Conservation (phyloP, 23 red algal genomes). For the Cyanidium caldarium region DNA sequence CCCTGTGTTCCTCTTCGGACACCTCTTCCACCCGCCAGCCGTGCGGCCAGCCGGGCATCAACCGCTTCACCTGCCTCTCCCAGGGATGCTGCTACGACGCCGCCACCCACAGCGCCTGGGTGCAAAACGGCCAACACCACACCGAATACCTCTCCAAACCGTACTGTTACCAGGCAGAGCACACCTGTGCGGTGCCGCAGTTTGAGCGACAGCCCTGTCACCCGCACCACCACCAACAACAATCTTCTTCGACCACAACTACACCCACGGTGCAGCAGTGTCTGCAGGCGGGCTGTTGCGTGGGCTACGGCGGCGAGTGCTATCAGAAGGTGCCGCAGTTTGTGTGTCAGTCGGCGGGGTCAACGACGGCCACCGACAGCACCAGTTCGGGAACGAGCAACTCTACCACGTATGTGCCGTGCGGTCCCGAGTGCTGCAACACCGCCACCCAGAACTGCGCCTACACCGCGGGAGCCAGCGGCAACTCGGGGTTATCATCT, state of each 20-base stretch:
- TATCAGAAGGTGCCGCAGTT: not conserved
- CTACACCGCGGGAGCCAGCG: not conserved
- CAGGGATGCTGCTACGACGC: conserved; percentile 6
- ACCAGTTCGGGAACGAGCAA: not conserved
- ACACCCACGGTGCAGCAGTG: conserved; percentile 5
- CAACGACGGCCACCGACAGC: not conserved
- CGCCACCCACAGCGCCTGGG: not conserved
- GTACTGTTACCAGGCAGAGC: conserved; percentile 5
- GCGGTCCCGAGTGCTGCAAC: conserved; percentile 6
- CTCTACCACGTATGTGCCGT: not conserved
- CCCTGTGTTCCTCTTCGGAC: not conserved
- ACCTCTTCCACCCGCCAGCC: not conserved
- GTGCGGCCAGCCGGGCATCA: conserved; percentile 1
- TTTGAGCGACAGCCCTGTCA: conserved; percentile 2
- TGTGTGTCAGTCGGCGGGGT: not conserved
- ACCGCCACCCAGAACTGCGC: conserved; percentile 7
- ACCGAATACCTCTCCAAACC: not conserved
- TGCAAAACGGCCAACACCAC: not conserved
- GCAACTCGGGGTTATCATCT: no score
- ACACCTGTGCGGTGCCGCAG: not conserved
- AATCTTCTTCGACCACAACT: no score
- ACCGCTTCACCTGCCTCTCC: not conserved
- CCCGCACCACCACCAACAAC: not conserved
- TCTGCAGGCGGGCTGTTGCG: conserved; percentile 6
- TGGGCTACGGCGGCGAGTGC: not conserved